These are phyloP conservation scores for Quercus alba DNA, from an alignment of 306 rosid species.

Conservation along the genomic window DNA sequence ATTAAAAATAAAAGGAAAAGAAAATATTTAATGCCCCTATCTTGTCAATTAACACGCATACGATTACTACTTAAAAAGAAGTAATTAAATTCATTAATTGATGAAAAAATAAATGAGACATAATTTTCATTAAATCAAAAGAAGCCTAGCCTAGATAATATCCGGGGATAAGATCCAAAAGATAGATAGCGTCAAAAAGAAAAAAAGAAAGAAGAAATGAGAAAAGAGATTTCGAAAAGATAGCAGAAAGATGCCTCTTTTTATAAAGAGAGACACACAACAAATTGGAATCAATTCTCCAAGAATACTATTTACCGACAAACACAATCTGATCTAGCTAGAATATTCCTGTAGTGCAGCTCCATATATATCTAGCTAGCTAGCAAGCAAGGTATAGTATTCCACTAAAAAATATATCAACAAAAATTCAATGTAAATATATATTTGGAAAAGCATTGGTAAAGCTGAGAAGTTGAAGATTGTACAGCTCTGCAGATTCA, in stretches of 20 bases:
- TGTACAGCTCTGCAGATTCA: conserved; percentile 31
- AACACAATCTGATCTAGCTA: conserved; percentile 21
- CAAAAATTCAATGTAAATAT: background rate
- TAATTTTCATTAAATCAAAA: too few species aligned
- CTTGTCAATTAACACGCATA: background rate
- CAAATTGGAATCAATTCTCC: conserved; percentile 54
- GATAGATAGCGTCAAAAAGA: background rate
- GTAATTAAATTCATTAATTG: background rate
- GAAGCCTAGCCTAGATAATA: background rate
- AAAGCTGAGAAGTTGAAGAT: conserved; percentile 37
- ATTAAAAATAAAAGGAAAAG: background rate
- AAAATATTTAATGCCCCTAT: background rate
- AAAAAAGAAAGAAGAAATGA: background rate
- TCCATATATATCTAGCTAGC: conserved; percentile 11
- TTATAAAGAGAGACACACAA: conserved; percentile 49
- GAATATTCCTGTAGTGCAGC: conserved; percentile 13
- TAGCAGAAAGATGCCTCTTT: conserved; percentile 52
- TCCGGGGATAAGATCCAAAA: background rate
- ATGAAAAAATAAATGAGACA: too few species aligned
- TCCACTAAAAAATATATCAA: conserved; percentile 26
- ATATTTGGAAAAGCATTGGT: conserved; percentile 3
- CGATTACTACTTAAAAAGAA: background rate
- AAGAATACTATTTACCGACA: conserved; percentile 20
- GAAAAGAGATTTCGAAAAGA: background rate
- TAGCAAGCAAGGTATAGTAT: background rate